These are phyloP conservation scores for Trichocomaceae sp. DNA, from an alignment of 2,329 filamentous ascomycete species.

Conservation along the genomic window DNA sequence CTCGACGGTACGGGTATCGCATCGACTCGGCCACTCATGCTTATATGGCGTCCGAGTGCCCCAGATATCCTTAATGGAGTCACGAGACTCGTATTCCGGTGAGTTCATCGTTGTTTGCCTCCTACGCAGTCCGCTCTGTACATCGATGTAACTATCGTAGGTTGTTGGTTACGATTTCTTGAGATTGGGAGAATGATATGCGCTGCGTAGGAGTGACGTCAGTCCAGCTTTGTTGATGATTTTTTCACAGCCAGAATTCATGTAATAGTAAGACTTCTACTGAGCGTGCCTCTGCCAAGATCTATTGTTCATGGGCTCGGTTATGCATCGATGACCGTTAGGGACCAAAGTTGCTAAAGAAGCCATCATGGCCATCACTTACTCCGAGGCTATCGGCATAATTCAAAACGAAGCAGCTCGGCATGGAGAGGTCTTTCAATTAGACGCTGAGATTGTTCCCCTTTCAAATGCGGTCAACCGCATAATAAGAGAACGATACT, in stretches of 20 bases:
- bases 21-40: conserved; percentile 29
- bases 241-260: too few species aligned
- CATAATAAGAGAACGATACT: conserved; percentile 3
- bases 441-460: background rate
- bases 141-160: conserved; percentile 67
- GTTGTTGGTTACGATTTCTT: too few species aligned
- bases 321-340: too few species aligned
- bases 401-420: background rate
- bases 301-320: too few species aligned
- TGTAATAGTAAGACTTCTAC: too few species aligned
- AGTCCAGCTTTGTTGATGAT: too few species aligned
- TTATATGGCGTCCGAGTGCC: conserved; percentile 28
- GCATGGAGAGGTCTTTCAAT: background rate
- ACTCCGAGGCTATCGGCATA: background rate
- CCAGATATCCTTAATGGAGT: conserved; percentile 30
- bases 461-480: background rate
- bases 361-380: background rate
- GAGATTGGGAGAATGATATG: too few species aligned
- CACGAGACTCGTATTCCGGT: conserved; percentile 16
- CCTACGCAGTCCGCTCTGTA: conserved; percentile 76
- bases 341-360: too few species aligned
- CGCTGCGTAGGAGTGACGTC: too few species aligned
- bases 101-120: background rate
- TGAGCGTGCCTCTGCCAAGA: too few species aligned
- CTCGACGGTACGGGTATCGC: conserved; percentile 25